These are phyloP conservation scores for Rosa persica DNA, from an alignment of 306 rosid genomes.

Conservation along the genomic window DNA sequence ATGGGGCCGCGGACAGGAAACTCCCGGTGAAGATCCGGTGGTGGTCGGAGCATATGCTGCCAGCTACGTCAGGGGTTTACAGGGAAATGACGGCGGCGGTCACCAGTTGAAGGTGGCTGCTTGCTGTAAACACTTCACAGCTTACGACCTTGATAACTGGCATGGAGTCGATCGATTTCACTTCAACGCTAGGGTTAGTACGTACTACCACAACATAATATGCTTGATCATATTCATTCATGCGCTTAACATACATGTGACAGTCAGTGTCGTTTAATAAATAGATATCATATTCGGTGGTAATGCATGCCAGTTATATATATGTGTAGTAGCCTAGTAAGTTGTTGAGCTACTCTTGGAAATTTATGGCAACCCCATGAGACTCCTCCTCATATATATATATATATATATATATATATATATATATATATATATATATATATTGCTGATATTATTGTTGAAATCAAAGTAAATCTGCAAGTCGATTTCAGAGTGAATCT, in stretches of 20 bases:
- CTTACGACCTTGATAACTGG: conserved; percentile 90
- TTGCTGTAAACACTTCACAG: conserved; percentile 85
- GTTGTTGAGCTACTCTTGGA: conserved; percentile 17
- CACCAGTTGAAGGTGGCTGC: conserved; percentile 84
- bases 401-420: no score
- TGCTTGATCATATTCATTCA: not conserved
- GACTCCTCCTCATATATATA: not conserved
- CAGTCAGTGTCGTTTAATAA: not conserved
- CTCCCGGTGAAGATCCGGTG: conserved; percentile 95
- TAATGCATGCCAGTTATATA: not conserved
- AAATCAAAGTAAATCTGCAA: not conserved
- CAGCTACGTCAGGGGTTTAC: conserved; percentile 68
- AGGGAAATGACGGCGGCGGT: conserved; percentile 51
- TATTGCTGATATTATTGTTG: not conserved
- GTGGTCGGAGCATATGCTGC: conserved; percentile 77
- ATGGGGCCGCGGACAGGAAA: conserved; percentile 98
- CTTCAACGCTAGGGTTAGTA: conserved; percentile 72
- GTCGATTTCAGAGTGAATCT: not conserved
- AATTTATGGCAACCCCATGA: not conserved
- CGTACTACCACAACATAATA: not conserved
- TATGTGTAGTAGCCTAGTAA: not conserved
- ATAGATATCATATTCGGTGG: not conserved
- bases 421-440: no score
- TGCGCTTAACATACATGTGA: not conserved
- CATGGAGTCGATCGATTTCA: conserved; percentile 87